Evolutionary conservation across 129 eudicot genomes (phyloP).

Genomic region (Arctium lappa): DNA sequence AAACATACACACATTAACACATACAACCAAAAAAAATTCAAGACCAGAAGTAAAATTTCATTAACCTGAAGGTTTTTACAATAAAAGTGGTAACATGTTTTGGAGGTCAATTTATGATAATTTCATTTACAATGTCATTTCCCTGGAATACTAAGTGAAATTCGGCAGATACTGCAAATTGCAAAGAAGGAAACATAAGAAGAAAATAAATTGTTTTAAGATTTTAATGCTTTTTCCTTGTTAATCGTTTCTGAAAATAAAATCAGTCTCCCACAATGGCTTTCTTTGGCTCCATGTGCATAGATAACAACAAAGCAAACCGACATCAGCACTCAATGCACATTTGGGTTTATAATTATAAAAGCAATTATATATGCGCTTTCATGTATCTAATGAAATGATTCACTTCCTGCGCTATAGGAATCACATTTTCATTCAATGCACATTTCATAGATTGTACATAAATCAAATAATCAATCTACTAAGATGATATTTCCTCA

Average conservation of each 20-base stretch:
- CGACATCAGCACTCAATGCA: neutral
- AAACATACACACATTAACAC: neutral
- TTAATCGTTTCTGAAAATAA: neutral
- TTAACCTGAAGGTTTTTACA: neutral
- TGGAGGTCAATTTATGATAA: constrained; percentile 2
- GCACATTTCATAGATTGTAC: neutral
- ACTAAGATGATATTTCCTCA: constrained; percentile 5
- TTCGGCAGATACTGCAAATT: neutral
- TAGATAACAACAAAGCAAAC: constrained; percentile 9
- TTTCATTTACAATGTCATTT: neutral
- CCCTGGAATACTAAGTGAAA: neutral
- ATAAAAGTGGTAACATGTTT: neutral
- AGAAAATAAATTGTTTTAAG: neutral
- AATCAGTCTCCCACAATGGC: neutral
- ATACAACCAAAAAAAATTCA: neutral
- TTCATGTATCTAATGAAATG: constrained; percentile 10
- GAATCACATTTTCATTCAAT: constrained; percentile 3
- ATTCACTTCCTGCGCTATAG: neutral
- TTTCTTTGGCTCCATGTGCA: constrained; percentile 3
- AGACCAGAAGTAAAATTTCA: constrained; percentile 7
- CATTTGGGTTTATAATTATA: neutral
- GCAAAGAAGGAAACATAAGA: neutral
- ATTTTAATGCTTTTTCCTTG: neutral
- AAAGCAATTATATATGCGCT: neutral
- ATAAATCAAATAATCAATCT: neutral